These are phyloP conservation scores for Thielaviopsis euricoi DNA, from an alignment of 2,329 filamentous ascomycete species.

Conservation along the genomic window DNA sequence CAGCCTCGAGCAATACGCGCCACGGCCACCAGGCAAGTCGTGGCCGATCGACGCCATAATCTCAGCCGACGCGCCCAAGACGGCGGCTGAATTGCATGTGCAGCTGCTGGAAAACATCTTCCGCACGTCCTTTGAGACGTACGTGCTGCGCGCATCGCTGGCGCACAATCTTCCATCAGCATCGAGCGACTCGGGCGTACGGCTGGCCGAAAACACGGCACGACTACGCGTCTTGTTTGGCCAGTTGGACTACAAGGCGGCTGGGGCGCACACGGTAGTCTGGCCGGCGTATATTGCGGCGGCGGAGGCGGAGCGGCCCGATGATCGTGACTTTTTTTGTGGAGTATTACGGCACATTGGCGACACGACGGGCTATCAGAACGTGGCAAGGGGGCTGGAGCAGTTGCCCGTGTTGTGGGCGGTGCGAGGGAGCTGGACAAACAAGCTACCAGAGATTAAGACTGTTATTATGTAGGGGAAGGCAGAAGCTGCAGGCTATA, in stretches of 20 bases:
- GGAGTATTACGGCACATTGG: not conserved
- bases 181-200: not conserved
- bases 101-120: conserved; percentile 5
- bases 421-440: not conserved
- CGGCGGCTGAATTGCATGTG: not conserved
- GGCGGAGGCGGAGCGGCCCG: not conserved
- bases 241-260: not conserved
- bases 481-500: too few species aligned
- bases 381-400: not conserved
- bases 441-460: not conserved
- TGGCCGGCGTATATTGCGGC: conserved; percentile 4
- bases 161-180: not conserved
- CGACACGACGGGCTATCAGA: not conserved
- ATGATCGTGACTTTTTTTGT: not conserved
- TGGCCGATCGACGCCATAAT: conserved; percentile 3
- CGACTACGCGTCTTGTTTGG: not conserved
- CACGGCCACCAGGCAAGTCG: not conserved
- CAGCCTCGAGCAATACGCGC: conserved; percentile 3
- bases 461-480: conserved; percentile 2
- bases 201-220: not conserved
- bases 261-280: not conserved
- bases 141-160: not conserved
- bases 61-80: not conserved
- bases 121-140: not conserved
- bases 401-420: not conserved